A percentile compares a stretch with the other conserved stretches of the same genome.
Conservation (phyloP, 305 asterid species). For the Galium porrigens region DNA sequence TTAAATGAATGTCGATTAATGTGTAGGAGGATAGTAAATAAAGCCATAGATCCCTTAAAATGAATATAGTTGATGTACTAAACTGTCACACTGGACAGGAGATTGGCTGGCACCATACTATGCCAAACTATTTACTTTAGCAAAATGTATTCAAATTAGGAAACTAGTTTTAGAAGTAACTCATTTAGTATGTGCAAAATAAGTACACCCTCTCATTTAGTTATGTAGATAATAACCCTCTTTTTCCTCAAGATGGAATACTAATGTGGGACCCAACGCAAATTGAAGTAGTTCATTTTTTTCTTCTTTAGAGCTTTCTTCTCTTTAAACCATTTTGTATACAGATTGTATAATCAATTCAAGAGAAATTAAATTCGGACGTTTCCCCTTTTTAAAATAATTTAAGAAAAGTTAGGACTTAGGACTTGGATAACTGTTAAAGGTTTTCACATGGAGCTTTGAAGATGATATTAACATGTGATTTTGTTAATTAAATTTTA, state of each 20-base stretch:
- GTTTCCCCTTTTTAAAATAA: not conserved
- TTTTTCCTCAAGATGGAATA: not conserved
- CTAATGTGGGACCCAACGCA: not conserved
- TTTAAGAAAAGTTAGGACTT: not conserved
- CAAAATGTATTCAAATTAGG: not conserved
- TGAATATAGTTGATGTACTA: not conserved
- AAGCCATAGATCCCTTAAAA: conserved; percentile 2
- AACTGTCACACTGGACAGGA: not conserved
- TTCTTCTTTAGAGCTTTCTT: not conserved
- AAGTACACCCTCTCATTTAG: not conserved
- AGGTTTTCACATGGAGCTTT: not conserved
- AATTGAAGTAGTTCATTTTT: not conserved
- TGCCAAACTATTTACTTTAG: not conserved
- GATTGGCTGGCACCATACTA: not conserved
- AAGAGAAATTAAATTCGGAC: not conserved
- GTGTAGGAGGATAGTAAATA: not conserved
- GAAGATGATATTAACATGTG: not conserved
- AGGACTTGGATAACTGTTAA: not conserved
- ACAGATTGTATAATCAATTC: not conserved
- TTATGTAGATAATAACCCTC: not conserved
- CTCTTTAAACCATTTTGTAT: not conserved
- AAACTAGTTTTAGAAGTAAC: not conserved
- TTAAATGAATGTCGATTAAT: not conserved
- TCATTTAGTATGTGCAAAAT: not conserved
- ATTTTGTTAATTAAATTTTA: not conserved